phyloP scores from a whole-genome alignment of 805 yeast species.

The Tetrapisispora iriomotensis region DNA sequence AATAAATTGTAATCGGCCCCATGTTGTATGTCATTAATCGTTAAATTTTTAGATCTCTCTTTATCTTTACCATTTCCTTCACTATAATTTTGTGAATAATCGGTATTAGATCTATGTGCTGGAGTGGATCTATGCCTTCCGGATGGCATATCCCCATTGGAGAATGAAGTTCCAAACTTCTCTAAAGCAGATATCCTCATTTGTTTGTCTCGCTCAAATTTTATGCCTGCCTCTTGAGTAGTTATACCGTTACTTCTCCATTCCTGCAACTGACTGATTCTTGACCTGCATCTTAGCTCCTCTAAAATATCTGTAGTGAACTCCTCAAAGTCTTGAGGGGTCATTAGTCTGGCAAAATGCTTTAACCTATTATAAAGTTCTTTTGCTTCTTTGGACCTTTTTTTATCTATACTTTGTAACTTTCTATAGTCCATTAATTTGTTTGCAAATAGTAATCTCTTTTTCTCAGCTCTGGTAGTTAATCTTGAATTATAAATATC shows the following conservation, averaged over 20 bases:
- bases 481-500: conserved; percentile 85
- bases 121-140: conserved; percentile 24
- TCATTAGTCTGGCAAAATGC: conserved; percentile 72
- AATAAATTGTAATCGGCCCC: conserved; percentile 76
- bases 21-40: conserved; percentile 58
- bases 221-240: conserved; percentile 68
- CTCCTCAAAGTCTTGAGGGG: conserved; percentile 67
- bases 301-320: conserved; percentile 64
- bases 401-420: conserved; percentile 73
- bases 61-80: conserved; percentile 21
- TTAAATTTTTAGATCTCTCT: conserved; percentile 32
- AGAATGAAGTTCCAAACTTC: conserved; percentile 33
- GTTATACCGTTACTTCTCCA: conserved; percentile 90
- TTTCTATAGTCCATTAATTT: conserved; percentile 75
- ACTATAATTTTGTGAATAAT: conserved; percentile 19
- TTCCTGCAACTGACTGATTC: conserved; percentile 84
- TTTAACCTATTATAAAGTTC: conserved; percentile 68
- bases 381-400: conserved; percentile 79
- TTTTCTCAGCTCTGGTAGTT: conserved; percentile 87
- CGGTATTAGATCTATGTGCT: conserved; percentile 20
- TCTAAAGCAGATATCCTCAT: conserved; percentile 54
- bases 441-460: conserved; percentile 70
- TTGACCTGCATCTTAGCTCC: conserved; percentile 68
- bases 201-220: conserved; percentile 81
- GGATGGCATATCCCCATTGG: conserved; percentile 9